Evolutionary conservation across 768 basidiomycete genomes (phyloP).

Genomic region (Mycena haematopus): DNA sequence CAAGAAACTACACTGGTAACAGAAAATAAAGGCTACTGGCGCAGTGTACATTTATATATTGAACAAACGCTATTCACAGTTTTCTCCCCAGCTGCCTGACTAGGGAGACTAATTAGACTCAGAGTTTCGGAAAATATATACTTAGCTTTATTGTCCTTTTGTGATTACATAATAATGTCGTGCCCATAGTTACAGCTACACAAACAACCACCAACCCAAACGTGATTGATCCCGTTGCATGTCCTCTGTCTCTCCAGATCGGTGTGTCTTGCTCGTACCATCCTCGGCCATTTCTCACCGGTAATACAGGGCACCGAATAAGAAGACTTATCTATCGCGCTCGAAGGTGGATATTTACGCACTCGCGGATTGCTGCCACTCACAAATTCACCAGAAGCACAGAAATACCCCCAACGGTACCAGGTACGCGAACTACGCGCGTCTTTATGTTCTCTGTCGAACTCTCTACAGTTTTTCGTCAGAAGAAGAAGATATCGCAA

Average conservation of each 20-base stretch:
- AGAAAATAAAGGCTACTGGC: too few relatives aligned
- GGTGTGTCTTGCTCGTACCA: not conserved
- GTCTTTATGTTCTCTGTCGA: conserved; percentile 3
- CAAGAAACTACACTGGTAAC: too few relatives aligned
- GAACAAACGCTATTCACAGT: too few relatives aligned
- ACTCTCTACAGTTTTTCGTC: conserved; percentile 6
- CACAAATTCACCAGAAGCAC: not conserved
- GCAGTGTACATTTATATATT: too few relatives aligned
- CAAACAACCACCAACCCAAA: not conserved
- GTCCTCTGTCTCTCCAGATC: conserved; percentile 14
- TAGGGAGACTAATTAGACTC: too few relatives aligned
- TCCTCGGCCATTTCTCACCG: not conserved
- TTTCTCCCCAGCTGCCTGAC: too few relatives aligned
- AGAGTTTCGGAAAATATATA: too few relatives aligned
- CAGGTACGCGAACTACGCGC: conserved; percentile 23
- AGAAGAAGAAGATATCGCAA: conserved; percentile 9
- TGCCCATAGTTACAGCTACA: too few relatives aligned
- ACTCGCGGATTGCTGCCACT: not conserved
- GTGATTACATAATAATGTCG: too few relatives aligned
- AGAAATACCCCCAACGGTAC: conserved; percentile 1
- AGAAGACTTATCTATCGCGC: conserved; percentile 25
- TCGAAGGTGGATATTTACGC: conserved; percentile 15
- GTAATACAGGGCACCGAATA: conserved; percentile 15
- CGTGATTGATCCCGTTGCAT: not conserved
- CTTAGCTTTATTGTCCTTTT: too few relatives aligned